Conservation (phyloP, 495 filamentous ascomycete species). For the Tuber umbilicatum region DNA sequence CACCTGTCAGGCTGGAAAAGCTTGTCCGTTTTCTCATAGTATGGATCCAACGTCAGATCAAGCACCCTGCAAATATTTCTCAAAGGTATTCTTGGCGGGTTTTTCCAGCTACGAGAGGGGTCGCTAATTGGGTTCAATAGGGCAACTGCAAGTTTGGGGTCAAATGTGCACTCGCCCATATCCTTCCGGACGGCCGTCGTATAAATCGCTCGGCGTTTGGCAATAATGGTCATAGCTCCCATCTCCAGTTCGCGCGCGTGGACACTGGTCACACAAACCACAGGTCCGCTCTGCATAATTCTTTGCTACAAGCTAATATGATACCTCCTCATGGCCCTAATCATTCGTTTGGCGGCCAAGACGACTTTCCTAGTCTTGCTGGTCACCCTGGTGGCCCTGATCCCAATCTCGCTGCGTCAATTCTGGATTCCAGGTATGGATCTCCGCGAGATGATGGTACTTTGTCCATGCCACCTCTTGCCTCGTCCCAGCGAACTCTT, state of each 20-base stretch:
- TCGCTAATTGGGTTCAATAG: constrained; percentile 46
- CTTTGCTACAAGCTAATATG: constrained; percentile 66
- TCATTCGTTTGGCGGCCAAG: constrained; percentile 37
- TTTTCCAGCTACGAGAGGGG: constrained; percentile 18
- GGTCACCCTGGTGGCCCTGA: constrained; percentile 27
- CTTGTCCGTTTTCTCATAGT: constrained; percentile 93
- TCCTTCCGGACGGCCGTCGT: constrained; percentile 84
- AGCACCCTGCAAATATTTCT: constrained; percentile 94
- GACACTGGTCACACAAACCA: constrained; percentile 45
- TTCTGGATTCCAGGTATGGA: constrained; percentile 72
- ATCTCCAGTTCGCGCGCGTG: constrained; percentile 43
- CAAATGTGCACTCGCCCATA: constrained; percentile 93
- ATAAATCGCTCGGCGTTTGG: constrained; percentile 61
- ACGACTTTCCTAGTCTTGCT: constrained; percentile 47
- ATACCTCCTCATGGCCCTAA: constrained; percentile 44
- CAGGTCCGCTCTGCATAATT: constrained; percentile 75
- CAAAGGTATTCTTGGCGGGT: constrained; percentile 64
- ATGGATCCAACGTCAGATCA: constrained; percentile 70
- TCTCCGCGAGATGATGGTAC: constrained; percentile 76
- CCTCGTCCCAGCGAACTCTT: constrained; percentile 54
- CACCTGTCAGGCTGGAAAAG: constrained; percentile 88
- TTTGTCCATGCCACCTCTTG: constrained; percentile 64
- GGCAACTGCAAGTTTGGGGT: constrained; percentile 98
- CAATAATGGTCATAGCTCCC: constrained; percentile 43
- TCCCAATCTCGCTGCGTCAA: constrained; percentile 46